phyloP scores from a whole-genome alignment of 306 rosid species.

The Sicyos baderoa region DNA sequence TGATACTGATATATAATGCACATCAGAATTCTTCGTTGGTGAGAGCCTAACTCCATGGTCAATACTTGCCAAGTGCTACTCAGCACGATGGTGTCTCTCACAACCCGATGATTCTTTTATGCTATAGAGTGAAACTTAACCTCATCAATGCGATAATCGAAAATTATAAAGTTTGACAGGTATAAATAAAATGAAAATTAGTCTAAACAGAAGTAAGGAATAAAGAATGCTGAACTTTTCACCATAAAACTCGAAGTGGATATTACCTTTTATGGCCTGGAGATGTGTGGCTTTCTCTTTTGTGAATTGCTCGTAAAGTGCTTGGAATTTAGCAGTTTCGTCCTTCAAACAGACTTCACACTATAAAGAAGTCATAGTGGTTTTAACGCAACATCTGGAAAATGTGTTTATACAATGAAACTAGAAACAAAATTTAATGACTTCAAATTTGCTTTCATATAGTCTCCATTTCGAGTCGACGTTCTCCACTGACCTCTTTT shows the following conservation, averaged over 20 bases:
- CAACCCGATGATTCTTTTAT: neutral
- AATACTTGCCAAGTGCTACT: neutral
- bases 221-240: neutral
- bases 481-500: slow-evolving; percentile 61
- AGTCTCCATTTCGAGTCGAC: neutral
- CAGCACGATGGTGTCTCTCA: neutral
- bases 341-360: slow-evolving; percentile 73
- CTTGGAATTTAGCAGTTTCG: slow-evolving; percentile 66
- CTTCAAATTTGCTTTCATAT: slow-evolving; percentile 7
- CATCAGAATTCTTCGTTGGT: neutral
- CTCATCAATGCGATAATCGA: neutral
- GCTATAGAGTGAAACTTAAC: neutral
- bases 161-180: neutral
- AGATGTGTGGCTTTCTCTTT: slow-evolving; percentile 67
- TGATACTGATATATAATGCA: neutral
- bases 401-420: slow-evolving; percentile 10
- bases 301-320: slow-evolving; percentile 61
- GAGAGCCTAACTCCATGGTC: slow-evolving; percentile 2
- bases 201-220: neutral
- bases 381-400: neutral
- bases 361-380: slow-evolving; percentile 38
- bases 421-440: neutral
- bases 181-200: neutral
- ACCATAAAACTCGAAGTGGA: neutral
- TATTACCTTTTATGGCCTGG: slow-evolving; percentile 65